phyloP scores from a whole-genome alignment of 108 stramenopile genomes.

The Cyclotella distinguenda region DNA sequence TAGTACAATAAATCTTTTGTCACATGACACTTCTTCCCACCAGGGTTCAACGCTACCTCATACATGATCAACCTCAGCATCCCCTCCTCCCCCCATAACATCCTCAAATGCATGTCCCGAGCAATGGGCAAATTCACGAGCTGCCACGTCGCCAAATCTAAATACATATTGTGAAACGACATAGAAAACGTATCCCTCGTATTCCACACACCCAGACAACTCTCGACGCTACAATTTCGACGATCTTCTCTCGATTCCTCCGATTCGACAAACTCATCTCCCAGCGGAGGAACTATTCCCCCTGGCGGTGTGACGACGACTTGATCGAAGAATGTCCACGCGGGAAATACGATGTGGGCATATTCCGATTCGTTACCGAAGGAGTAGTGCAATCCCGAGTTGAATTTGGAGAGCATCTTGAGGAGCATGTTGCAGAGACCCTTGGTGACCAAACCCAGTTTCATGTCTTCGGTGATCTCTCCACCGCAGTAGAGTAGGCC shows the following conservation, averaged over 20 bases:
- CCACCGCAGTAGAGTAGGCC: conserved; percentile 68
- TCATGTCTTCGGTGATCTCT: conserved; percentile 73
- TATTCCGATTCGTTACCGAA: conserved; percentile 72
- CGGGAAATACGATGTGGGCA: conserved; percentile 69
- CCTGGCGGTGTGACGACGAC: conserved; percentile 61
- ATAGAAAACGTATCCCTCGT: conserved; percentile 66
- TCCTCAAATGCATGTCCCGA: conserved; percentile 56
- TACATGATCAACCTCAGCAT: conserved; percentile 4
- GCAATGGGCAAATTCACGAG: conserved; percentile 66
- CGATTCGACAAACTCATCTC: conserved; percentile 57
- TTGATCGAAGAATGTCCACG: conserved; percentile 61
- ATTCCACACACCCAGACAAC: conserved; percentile 48
- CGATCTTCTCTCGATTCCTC: conserved; percentile 42
- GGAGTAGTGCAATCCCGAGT: conserved; percentile 61
- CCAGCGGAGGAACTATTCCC: conserved; percentile 57
- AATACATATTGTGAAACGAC: conserved; percentile 75
- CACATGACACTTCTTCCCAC: neutral
- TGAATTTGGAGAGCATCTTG: conserved; percentile 35
- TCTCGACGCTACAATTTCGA: conserved; percentile 11
- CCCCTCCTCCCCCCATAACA: conserved; percentile 64
- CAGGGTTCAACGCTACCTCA: neutral
- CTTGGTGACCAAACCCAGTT: conserved; percentile 71
- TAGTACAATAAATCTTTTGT: neutral
- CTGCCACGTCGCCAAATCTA: conserved; percentile 76
- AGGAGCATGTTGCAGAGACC: conserved; percentile 55